Percentiles rank a stretch among this genome's conserved stretches.
Conservation (phyloP, 352 stramenopile genomes). For the Bremia lactucae region DNA sequence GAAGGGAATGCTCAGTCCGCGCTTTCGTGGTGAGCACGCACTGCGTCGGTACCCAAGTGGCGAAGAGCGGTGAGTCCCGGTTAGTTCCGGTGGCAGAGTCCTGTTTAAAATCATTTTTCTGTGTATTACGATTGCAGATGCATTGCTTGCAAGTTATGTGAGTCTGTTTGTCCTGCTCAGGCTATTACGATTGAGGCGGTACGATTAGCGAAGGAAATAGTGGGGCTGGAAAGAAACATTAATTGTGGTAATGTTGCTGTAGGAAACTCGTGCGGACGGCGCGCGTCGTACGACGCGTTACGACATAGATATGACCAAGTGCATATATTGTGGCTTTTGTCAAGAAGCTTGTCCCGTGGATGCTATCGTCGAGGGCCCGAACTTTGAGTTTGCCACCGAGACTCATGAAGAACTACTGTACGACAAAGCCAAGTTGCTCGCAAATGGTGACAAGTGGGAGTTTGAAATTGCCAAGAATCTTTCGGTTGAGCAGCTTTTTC, state of each 20-base stretch:
- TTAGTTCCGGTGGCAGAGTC: conserved; percentile 12
- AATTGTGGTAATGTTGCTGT: neutral
- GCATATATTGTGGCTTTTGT: conserved; percentile 98
- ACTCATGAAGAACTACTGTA: conserved; percentile 99
- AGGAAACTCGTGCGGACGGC: conserved; percentile 94
- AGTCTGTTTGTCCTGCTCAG: conserved; percentile 98
- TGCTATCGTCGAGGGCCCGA: conserved; percentile 99
- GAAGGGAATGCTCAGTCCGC: conserved; percentile 92
- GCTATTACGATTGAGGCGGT: conserved; percentile 99
- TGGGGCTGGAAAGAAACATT: neutral
- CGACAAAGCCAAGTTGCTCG: conserved; percentile 99
- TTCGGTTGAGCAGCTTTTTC: conserved; percentile 97
- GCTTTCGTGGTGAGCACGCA: conserved; percentile 98
- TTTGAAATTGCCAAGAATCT: conserved; percentile 99
- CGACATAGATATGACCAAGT: conserved; percentile 99
- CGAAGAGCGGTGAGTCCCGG: conserved; percentile 88
- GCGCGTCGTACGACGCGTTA: conserved; percentile 98
- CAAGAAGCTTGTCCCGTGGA: conserved; percentile 96
- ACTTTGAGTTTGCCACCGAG: conserved; percentile 99
- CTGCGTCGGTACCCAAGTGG: conserved; percentile 97
- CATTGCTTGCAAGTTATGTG: conserved; percentile 99
- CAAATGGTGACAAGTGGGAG: conserved; percentile 99
- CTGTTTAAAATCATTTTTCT: conserved; percentile 6
- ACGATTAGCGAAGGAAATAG: conserved; percentile 6
- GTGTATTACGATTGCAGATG: conserved; percentile 50